These are phyloP conservation scores for Linnemannia schmuckeri DNA, from an alignment of 192 early-diverging fungal genomes.

Conservation along the genomic window DNA sequence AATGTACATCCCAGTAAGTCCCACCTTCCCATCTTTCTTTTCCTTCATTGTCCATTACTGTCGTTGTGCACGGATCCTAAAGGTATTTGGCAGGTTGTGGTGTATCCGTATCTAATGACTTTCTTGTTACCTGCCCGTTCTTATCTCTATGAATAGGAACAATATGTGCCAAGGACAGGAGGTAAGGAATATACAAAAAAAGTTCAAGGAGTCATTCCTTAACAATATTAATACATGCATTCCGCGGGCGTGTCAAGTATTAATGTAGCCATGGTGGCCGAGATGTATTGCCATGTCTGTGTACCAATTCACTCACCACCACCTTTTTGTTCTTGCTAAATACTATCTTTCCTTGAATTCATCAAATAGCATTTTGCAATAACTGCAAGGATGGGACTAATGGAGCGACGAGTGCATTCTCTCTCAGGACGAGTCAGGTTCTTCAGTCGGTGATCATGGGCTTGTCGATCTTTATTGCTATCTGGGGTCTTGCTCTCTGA, in stretches of 20 bases:
- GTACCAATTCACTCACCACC: neutral
- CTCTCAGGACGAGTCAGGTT: neutral
- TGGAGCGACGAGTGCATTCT: neutral
- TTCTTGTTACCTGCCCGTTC: neutral
- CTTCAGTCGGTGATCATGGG: neutral
- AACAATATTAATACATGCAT: neutral
- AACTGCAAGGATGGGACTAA: neutral
- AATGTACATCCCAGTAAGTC: slow-evolving; percentile 36
- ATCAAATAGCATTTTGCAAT: neutral
- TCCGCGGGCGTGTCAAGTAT: neutral
- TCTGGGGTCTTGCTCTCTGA: neutral
- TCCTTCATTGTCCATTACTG: neutral
- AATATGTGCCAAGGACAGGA: slow-evolving; percentile 39
- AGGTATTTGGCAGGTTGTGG: neutral
- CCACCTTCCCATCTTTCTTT: neutral
- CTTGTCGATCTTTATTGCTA: neutral
- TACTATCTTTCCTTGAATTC: neutral
- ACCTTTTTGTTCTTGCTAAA: too few species aligned
- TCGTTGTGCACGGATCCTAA: too few species aligned
- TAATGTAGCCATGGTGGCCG: neutral
- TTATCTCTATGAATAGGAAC: slow-evolving; percentile 17
- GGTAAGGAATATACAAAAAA: slow-evolving; percentile 10
- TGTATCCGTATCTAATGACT: neutral
- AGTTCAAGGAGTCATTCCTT: neutral
- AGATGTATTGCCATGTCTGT: neutral